A percentile compares a stretch with the other conserved stretches of the same genome.
Evolutionary conservation across 2,329 filamentous ascomycete species (phyloP).

Genomic region (Diaporthe batatas): DNA sequence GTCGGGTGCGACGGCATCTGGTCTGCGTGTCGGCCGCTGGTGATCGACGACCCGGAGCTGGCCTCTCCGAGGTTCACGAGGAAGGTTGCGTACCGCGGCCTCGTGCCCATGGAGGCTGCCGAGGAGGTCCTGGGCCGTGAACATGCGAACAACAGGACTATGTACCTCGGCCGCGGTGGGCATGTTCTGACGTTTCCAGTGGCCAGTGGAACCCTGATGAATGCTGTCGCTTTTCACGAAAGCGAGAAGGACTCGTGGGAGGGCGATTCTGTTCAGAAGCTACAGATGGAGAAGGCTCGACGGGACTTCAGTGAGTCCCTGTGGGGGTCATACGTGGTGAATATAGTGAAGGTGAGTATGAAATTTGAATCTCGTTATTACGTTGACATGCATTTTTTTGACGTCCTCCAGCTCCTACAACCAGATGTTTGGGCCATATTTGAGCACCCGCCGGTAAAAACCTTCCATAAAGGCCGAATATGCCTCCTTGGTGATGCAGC

Average conservation of each 20-base stretch:
- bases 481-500: slow-evolving; percentile 32
- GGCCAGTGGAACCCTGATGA: slow-evolving; percentile 7
- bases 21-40: slow-evolving; percentile 18
- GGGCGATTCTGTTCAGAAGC: slow-evolving; percentile 10
- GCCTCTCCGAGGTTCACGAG: slow-evolving; percentile 12
- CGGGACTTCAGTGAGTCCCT: slow-evolving; percentile 16
- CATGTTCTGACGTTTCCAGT: slow-evolving; percentile 28
- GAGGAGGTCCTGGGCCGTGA: slow-evolving; percentile 16
- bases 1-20: slow-evolving; percentile 26
- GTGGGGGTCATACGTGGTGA: slow-evolving; percentile 5
- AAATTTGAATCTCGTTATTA: neutral
- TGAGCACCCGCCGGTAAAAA: slow-evolving; percentile 9
- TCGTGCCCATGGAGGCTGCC: slow-evolving; percentile 18
- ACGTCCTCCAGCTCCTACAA: slow-evolving; percentile 9
- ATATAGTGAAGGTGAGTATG: slow-evolving; percentile 22
- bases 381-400: neutral
- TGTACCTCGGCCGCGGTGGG: slow-evolving; percentile 27
- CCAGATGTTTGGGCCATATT: slow-evolving; percentile 32
- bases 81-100: slow-evolving; percentile 22
- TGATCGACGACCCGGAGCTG: neutral
- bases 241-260: neutral
- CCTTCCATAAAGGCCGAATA: slow-evolving; percentile 13
- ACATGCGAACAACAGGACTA: slow-evolving; percentile 11
- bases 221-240: slow-evolving; percentile 25
- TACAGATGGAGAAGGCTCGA: slow-evolving; percentile 3